A percentile compares a stretch with the other conserved stretches of the same genome.
These are phyloP conservation scores for Thielaviopsis populi DNA, from an alignment of 2,329 filamentous ascomycete genomes.

Conservation along the genomic window DNA sequence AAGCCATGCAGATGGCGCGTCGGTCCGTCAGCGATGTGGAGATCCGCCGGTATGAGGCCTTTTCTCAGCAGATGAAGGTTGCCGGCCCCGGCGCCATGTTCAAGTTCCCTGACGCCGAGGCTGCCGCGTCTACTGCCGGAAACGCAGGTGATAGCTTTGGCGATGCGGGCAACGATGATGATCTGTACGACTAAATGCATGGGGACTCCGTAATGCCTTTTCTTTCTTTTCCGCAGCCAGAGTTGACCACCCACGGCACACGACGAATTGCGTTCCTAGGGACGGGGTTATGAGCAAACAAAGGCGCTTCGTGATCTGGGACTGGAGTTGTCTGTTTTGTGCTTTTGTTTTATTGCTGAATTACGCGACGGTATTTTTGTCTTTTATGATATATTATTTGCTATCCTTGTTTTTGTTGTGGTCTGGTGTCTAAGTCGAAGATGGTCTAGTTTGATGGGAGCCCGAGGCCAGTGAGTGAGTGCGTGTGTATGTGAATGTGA, in stretches of 20 bases:
- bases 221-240: background rate
- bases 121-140: slow-evolving; percentile 31
- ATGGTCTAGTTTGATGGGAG: no score
- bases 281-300: slow-evolving; percentile 5
- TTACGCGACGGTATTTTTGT: slow-evolving; percentile 4
- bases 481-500: no score
- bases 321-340: slow-evolving; percentile 12
- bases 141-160: slow-evolving; percentile 54
- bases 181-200: slow-evolving; percentile 59
- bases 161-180: slow-evolving; percentile 83
- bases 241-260: background rate
- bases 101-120: slow-evolving; percentile 72
- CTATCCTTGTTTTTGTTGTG: slow-evolving; percentile 1
- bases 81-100: slow-evolving; percentile 90
- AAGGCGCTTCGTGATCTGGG: slow-evolving; percentile 13
- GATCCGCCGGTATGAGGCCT: slow-evolving; percentile 95
- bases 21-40: slow-evolving; percentile 92
- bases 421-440: no score
- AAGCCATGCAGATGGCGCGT: slow-evolving; percentile 91
- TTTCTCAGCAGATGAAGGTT: slow-evolving; percentile 98
- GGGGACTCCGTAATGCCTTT: background rate
- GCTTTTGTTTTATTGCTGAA: slow-evolving; percentile 3
- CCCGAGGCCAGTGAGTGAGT: no score
- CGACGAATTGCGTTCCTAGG: background rate
- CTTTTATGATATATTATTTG: slow-evolving; percentile 7